Evolutionary conservation across 306 rosid species (phyloP).

Genomic region (Vicia faba): DNA sequence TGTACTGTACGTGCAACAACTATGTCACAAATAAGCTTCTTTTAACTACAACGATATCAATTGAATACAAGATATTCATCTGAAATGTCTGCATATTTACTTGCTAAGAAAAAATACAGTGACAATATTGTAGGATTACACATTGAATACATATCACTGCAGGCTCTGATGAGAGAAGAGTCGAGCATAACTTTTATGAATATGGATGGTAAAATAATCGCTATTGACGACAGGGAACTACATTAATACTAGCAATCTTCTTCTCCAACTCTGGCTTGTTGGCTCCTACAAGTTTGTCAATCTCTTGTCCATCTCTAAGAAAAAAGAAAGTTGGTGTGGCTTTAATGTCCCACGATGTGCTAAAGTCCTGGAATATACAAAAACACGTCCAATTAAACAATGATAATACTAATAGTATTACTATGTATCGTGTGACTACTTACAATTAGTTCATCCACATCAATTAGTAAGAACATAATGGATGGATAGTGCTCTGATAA

Average conservation of each 20-base stretch:
- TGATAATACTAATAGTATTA: neutral
- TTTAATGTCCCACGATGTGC: constrained; percentile 3
- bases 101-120: constrained; percentile 18
- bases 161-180: constrained; percentile 13
- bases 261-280: constrained; percentile 1
- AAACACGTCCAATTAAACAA: neutral
- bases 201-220: constrained; percentile 15
- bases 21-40: constrained; percentile 15
- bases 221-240: neutral
- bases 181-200: constrained; percentile 6
- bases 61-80: constrained; percentile 23
- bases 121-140: constrained; percentile 24
- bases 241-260: neutral
- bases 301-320: constrained; percentile 5
- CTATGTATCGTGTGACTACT: neutral
- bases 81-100: constrained; percentile 24
- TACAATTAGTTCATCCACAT: constrained; percentile 8
- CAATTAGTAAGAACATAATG: neutral
- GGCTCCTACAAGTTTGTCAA: constrained; percentile 14
- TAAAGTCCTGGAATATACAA: neutral
- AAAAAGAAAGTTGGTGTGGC: neutral
- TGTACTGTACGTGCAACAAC: too few relatives aligned
- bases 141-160: constrained; percentile 4
- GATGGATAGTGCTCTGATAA: constrained; percentile 1
- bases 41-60: constrained; percentile 27